Conservation (phyloP, 1,284 basidiomycete genomes). For the Marasmius fiardii region DNA sequence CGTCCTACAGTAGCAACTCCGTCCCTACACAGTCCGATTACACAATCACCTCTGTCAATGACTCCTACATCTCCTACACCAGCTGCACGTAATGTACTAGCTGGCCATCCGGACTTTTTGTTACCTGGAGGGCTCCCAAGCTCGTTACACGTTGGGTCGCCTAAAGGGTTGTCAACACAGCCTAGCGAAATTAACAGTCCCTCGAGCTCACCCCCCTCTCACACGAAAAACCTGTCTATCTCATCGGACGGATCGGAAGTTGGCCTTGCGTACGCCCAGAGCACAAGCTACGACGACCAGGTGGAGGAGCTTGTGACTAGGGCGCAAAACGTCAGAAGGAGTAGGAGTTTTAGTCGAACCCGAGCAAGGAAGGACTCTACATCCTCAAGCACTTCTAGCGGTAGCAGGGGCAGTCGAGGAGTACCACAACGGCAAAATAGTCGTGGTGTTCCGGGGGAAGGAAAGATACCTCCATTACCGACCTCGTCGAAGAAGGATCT, state of each 20-base stretch:
- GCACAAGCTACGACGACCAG: background rate
- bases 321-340: background rate
- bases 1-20: background rate
- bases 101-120: background rate
- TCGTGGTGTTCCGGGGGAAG: background rate
- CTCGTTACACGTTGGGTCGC: background rate
- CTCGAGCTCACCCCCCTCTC: background rate
- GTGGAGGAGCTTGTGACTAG: background rate
- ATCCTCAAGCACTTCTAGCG: background rate
- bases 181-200: background rate
- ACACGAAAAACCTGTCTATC: background rate
- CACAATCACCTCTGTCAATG: background rate
- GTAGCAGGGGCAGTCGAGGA: background rate
- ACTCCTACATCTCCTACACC: background rate
- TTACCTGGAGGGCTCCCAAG: background rate
- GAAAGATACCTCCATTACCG: background rate
- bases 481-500: background rate
- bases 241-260: background rate
- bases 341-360: background rate
- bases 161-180: background rate
- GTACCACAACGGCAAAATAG: background rate
- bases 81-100: background rate
- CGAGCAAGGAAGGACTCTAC: background rate
- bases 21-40: background rate
- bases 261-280: background rate